phyloP scores from a whole-genome alignment of 148 eudicot genomes.

The Persicaria tinctoria region DNA sequence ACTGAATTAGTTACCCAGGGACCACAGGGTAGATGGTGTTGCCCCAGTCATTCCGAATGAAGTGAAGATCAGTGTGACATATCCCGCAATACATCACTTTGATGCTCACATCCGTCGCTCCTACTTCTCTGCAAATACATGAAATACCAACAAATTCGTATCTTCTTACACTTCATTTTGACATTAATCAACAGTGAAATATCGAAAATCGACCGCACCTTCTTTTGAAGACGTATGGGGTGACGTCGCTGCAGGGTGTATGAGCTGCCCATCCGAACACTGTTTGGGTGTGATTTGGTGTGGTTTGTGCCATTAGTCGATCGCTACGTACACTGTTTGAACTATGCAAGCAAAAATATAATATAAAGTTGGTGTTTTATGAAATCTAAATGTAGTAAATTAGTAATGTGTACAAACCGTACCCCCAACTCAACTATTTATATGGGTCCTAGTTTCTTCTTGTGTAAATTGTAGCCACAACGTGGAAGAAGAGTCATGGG shows the following conservation, averaged over 20 bases:
- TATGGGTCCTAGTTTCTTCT: too few relatives aligned
- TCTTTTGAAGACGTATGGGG: conserved; percentile 77
- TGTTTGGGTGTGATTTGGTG: conserved; percentile 74
- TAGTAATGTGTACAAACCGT: too few relatives aligned
- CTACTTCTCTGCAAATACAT: conserved; percentile 16
- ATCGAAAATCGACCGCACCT: conserved; percentile 33
- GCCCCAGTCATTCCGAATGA: conserved; percentile 27
- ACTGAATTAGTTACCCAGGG: conserved; percentile 59
- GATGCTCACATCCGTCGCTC: conserved; percentile 20
- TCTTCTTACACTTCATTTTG: background rate
- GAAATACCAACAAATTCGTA: background rate
- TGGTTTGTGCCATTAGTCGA: conserved; percentile 57
- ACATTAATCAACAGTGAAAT: background rate
- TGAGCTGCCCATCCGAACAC: conserved; percentile 98
- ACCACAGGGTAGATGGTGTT: conserved; percentile 57
- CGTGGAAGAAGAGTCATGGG: too few relatives aligned
- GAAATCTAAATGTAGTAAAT: too few relatives aligned
- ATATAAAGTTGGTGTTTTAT: too few relatives aligned
- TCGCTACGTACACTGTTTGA: too few relatives aligned
- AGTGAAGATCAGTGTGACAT: conserved; percentile 31
- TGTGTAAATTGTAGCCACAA: too few relatives aligned
- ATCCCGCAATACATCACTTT: conserved; percentile 28
- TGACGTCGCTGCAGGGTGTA: conserved; percentile 55
- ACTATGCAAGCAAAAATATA: too few relatives aligned
- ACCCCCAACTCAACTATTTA: too few relatives aligned